Evolutionary conservation across 2,329 filamentous ascomycete species (phyloP).

Genomic region (Metarhizium sp.): DNA sequence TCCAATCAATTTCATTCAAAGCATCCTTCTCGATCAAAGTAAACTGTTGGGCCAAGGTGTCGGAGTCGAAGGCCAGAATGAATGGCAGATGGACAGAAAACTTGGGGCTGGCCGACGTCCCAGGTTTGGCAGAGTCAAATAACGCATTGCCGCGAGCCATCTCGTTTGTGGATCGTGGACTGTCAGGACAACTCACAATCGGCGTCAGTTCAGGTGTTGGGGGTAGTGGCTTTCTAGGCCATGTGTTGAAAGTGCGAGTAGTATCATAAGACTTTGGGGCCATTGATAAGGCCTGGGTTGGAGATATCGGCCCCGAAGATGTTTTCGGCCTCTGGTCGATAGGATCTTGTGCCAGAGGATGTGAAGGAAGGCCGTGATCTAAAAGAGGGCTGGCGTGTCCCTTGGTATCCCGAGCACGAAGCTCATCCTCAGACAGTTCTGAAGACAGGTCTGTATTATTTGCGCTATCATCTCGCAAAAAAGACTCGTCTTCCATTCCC

Average conservation of each 20-base stretch:
- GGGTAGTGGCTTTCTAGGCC: conserved; percentile 15
- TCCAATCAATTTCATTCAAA: conserved; percentile 80
- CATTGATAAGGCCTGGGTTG: conserved; percentile 33
- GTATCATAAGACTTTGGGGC: conserved; percentile 2
- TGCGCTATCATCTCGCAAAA: conserved; percentile 41
- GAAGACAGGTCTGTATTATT: conserved; percentile 52
- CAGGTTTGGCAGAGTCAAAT: conserved; percentile 23
- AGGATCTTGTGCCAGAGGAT: conserved; percentile 17
- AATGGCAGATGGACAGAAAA: conserved; percentile 63
- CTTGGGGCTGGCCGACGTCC: conserved; percentile 22
- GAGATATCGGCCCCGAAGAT: conserved; percentile 37
- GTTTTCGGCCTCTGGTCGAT: conserved; percentile 12
- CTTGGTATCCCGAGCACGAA: conserved; percentile 32
- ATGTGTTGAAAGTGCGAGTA: not conserved
- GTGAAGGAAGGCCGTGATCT: conserved; percentile 19
- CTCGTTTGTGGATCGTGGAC: conserved; percentile 7
- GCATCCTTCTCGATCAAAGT: conserved; percentile 82
- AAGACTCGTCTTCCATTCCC: conserved; percentile 28
- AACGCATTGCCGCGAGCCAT: conserved; percentile 25
- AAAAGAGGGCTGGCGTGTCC: conserved; percentile 18
- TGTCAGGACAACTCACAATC: conserved; percentile 26
- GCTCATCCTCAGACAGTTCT: conserved; percentile 46
- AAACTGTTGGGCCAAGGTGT: conserved; percentile 71
- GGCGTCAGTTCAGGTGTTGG: conserved; percentile 41
- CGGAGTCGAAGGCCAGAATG: conserved; percentile 71